Conservation (phyloP, 495 filamentous ascomycete genomes). For the Lophiotrema nucula region DNA sequence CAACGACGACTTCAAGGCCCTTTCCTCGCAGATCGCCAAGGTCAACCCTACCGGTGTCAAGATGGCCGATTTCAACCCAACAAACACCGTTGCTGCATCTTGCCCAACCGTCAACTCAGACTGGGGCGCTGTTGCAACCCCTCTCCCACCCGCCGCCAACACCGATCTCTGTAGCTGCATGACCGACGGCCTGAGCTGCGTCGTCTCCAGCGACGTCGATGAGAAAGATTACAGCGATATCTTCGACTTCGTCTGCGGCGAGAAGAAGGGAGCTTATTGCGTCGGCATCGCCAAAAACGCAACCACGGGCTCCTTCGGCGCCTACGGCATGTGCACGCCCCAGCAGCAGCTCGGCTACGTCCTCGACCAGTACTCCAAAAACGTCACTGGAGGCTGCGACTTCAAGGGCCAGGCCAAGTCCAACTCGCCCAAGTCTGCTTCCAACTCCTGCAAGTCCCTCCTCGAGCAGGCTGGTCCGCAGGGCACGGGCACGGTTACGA, state of each 20-base stretch:
- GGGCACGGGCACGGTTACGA: constrained; percentile 62
- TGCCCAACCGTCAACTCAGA: constrained; percentile 65
- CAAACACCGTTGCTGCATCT: constrained; percentile 66
- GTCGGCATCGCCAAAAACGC: constrained; percentile 68
- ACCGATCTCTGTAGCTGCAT: constrained; percentile 77
- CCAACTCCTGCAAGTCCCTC: constrained; percentile 53
- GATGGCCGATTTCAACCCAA: constrained; percentile 68
- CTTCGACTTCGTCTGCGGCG: constrained; percentile 73
- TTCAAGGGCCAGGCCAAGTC: constrained; percentile 66
- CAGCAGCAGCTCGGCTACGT: constrained; percentile 77
- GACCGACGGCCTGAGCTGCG: constrained; percentile 66
- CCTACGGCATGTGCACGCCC: constrained; percentile 83
- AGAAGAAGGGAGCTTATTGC: constrained; percentile 54
- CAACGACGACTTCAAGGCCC: constrained; percentile 70
- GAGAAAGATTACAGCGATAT: constrained; percentile 59
- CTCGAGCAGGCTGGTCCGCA: constrained; percentile 60
- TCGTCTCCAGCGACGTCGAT: constrained; percentile 52
- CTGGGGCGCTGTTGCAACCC: constrained; percentile 66
- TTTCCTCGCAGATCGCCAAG: constrained; percentile 67
- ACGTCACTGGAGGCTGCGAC: constrained; percentile 64
- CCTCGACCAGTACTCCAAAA: constrained; percentile 68
- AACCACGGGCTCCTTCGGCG: constrained; percentile 74
- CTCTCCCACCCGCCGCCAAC: constrained; percentile 80
- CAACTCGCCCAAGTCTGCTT: constrained; percentile 43
- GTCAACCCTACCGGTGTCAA: constrained; percentile 65